Percentiles rank a stretch among this genome's conserved stretches.
Conservation (phyloP, 805 yeast species). For the Zygoascus bituminiphila region DNA sequence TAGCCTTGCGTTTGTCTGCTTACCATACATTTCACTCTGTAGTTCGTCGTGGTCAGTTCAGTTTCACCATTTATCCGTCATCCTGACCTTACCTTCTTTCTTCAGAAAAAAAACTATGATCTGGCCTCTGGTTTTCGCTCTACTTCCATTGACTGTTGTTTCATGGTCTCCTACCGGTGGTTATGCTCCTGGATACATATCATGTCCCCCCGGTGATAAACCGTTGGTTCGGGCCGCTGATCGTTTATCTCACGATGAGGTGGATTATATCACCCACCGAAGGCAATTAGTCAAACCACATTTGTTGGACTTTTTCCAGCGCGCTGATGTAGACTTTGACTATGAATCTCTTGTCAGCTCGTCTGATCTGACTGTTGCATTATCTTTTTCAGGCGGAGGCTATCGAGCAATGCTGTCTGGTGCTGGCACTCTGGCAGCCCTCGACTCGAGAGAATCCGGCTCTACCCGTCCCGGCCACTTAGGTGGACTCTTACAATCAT, state of each 20-base stretch:
- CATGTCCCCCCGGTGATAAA: slow-evolving; percentile 30
- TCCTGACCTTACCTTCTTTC: too few species aligned
- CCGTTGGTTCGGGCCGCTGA: slow-evolving; percentile 10
- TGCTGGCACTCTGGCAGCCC: slow-evolving; percentile 73
- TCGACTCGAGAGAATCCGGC: slow-evolving; percentile 53
- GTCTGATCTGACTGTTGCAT: slow-evolving; percentile 25
- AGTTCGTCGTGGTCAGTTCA: too few species aligned
- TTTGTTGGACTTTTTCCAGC: slow-evolving; percentile 36
- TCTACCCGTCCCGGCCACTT: slow-evolving; percentile 29
- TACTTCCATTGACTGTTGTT: background rate
- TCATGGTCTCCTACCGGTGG: slow-evolving; percentile 29
- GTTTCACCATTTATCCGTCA: too few species aligned
- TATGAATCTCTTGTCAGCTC: slow-evolving; percentile 24
- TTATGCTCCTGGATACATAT: slow-evolving; percentile 36
- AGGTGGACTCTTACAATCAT: slow-evolving; percentile 54
- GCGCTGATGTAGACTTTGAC: slow-evolving; percentile 38
- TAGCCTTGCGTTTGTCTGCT: too few species aligned
- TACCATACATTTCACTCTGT: too few species aligned
- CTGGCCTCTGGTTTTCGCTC: background rate
- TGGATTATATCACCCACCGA: slow-evolving; percentile 19
- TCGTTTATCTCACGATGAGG: slow-evolving; percentile 13
- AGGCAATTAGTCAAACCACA: slow-evolving; percentile 17
- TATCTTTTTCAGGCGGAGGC: slow-evolving; percentile 82
- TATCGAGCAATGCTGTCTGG: slow-evolving; percentile 80
- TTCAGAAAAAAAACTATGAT: too few species aligned